Base-by-base conservation (phyloP, 495 filamentous ascomycete species). In the Cercophora samala region DNA sequence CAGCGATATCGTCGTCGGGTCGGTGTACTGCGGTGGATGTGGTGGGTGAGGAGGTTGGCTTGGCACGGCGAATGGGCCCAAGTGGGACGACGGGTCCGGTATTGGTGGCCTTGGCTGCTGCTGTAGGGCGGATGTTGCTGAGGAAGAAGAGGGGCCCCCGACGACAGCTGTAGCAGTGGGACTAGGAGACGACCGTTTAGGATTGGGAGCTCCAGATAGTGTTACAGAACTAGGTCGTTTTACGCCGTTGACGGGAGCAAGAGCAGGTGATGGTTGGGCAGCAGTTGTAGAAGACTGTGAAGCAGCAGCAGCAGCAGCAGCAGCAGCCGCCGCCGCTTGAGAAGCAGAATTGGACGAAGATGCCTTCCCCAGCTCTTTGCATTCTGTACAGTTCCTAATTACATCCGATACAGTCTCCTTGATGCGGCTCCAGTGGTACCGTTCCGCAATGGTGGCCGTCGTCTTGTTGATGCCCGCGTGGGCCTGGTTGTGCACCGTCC, bases 391-490 rank as follows among this genome's bases (percentile, higher is more conserved):
- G 67, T 95, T 93, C 67, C 90, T 89, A 80, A 99, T 97, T 73
- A 97, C 93, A 69, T 91, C 86, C 74, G 90, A 94, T 64, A 97
- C 95, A 0, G 94, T 98, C 76, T 97, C 94, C 76, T 98, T 99
- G 80, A 99, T 98, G 37, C 95, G 86, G n/a, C 96, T 93, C 95
- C 95, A 99, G 75, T 97, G 95, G 72, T 92, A 97, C 70, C 91
- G 90, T 76, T 97, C 90, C 2, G 95, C 93, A 69, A 99, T 97
- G 22, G 88, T 90, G 9, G 93, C 92, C 0, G 95, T 99, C 1
- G 94, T 97, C 79, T 97, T 98, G 83, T 99, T 99, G 78, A 99
- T 98, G 63, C 95, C 95, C 5, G 89, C 92, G 76, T 99, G 95
- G n/a, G 87, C 82, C 60, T 86, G 79, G 58, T 87, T 78, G 76